Evolutionary conservation across 306 rosid genomes (phyloP), one percentile per base, ranked within the genome.

Genomic region (Cicer yamashitae): DNA sequence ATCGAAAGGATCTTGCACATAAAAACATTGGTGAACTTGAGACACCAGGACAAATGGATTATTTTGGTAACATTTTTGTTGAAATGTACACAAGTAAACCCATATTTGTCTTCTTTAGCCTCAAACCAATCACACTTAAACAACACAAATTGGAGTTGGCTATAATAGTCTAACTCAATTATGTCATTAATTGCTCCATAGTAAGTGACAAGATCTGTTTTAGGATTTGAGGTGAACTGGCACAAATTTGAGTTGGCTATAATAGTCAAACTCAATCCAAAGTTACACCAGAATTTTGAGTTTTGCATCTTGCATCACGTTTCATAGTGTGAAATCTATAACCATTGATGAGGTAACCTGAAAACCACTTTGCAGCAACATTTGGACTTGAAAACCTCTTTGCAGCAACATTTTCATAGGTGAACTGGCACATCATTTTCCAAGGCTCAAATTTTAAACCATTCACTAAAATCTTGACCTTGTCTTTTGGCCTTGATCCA

Each of bases 21-120:
- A 25, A 4, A 47, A 46, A 12, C 58, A 47, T 67, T 46, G 59
- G 8, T 25, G 73, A 22, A 47, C 58, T 46, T 67, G 58, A 45
- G 43, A 67, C 1, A 43, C 58, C 25, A 67, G 6, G 3, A 67
- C 59, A 67, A 46, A 47, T 25, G 43, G 45, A 0, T 67, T 20
- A 25, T 67, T 9, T 13, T 1, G 7, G 4, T 25, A 25, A 25
- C 4, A 25, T 25, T 25, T 25, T 25, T 25, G 34, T 25, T 25
- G 34, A 25, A 25, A 25, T 25, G 2, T 25, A 25, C 4, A 25
- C 34, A 25, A 25, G 34, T 25, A 25, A 25, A 3, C 30, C 30
- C 30, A 25, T 2, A 2, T 25, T 25, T 25, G 34, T 25, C 0
- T 25, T 25, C 34, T 25, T 25, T 25, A 25, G 34, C 34, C 34